Evolutionary conservation across 495 filamentous ascomycete genomes (phyloP), one percentile per base, ranked within the genome.

Genomic region (Aspergillus leporis): DNA sequence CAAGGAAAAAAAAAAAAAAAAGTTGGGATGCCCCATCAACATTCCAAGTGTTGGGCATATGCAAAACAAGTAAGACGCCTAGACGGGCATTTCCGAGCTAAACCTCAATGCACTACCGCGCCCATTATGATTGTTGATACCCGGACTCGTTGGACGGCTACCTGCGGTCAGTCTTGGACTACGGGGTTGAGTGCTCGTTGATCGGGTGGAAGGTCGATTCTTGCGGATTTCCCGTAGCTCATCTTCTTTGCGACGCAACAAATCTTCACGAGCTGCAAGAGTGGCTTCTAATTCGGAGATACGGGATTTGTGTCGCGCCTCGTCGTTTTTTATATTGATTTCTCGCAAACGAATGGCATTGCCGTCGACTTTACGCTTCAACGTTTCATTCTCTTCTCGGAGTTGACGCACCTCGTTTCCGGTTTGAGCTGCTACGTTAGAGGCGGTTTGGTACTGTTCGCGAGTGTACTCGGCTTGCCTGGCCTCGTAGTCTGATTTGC

Each of bases 371-470:
- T 78, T 80, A 12, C 71, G 76, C 51, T 76, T 71, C 21, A 89
- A 72, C 0, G 68, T 63, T 22, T 75, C 77, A 34, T 84, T 79
- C 38, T 77, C 72, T 10, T 64, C 65, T 36, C 73, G 66, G 12
- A 89, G 74, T n/a, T 70, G 70, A 12, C 74, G 68, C 38, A 78
- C 75, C 69, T 89, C 84, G 22, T 70, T 72, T 16, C 68, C 68
- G 18, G 83, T 70, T 40, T 85, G 80, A 16, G 71, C 75, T 10
- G 79, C 80, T 0, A 73, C 71, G 16, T 73, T 84, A 14, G 86
- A 88, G 0, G 86, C 85, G 34, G 78, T 74, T 53, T 90, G 86
- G 59, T 91, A 92, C 34, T 82, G 76, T 18, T 78, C 74, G 46
- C 86, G 81, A 34, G 76, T 76, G 66, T 86, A 91, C 14, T 89